Percentiles rank a stretch among this genome's conserved stretches.
phyloP scores from a whole-genome alignment of 306 rosid species.

The Fragaria iinumae region DNA sequence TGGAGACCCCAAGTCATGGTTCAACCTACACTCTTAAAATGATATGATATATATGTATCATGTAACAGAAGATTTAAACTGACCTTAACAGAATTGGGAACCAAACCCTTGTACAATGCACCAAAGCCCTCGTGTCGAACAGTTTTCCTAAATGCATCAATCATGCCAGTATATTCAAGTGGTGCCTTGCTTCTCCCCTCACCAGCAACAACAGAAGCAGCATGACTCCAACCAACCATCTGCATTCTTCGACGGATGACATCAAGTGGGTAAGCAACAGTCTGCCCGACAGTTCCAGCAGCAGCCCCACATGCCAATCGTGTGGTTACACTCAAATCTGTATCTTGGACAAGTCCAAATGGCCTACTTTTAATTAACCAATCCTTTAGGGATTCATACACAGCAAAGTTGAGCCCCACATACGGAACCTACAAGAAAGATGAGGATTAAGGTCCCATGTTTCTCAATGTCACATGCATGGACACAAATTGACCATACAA shows the following conservation, averaged over 20 bases:
- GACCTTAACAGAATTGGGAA: constrained; percentile 98
- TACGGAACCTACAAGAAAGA: constrained; percentile 70
- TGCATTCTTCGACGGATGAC: constrained; percentile 99
- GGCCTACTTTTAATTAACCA: constrained; percentile 71
- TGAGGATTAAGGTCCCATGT: constrained; percentile 18
- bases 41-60: background rate
- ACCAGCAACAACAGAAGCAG: constrained; percentile 80
- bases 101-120: constrained; percentile 97
- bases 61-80: background rate
- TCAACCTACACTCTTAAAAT: background rate
- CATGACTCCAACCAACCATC: constrained; percentile 98
- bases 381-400: constrained; percentile 91
- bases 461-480: background rate
- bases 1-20: background rate
- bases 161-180: constrained; percentile 87
- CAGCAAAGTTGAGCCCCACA: constrained; percentile 98
- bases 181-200: constrained; percentile 76
- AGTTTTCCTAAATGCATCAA: constrained; percentile 95
- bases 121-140: constrained; percentile 91
- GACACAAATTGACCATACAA: background rate
- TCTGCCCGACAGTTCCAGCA: constrained; percentile 97
- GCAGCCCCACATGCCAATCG: constrained; percentile 96
- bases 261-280: constrained; percentile 97
- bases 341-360: constrained; percentile 63
- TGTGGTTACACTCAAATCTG: constrained; percentile 85